Base-by-base conservation (phyloP, 768 basidiomycete species). In the Amanita thiersii region DNA sequence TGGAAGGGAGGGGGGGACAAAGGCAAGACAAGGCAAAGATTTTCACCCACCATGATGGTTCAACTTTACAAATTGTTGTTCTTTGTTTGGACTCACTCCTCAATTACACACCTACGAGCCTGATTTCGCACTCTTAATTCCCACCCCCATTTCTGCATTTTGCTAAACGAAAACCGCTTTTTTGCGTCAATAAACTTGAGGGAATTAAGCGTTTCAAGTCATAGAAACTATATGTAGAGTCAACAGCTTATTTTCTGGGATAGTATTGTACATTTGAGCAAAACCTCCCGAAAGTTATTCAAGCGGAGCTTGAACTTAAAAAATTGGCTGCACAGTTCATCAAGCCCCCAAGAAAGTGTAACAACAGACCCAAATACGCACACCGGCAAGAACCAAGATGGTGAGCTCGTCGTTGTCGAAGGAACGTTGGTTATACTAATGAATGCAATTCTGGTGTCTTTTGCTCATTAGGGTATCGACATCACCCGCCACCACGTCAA, bases 401-500 rank as follows among this genome's bases (percentile, higher is more conserved):
- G 85, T 86, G 74, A 81, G 83, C 68, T 67, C 72, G 64, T 56
- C 58, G 66, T 72, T 51, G 53, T 46, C 50, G 46, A 40, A 52
- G 53, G 52, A 55, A 47, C 50, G 36, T 37, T 37, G 11, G 3
- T n/a, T 20, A 52, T 39, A 34, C 43, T 14, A 8, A 26, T 15
- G n/a, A 35, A 32, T 32, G 37, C 54, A 42, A 52, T 39, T 52
- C 34, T 59, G 30, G 14, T 34, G 39, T 17, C 51, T n/a, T 32
- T n/a, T 18, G 12, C 17, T 46, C 34, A 28, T 10, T 61, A 89
- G 92, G 92, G 91, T 83, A 94, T 96, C 68, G 92, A 96, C 71
- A 79, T 97, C 68, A 74, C 75, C 64, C 70, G 74, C 66, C 94
- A 98, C 77, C 94, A 99, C 81, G 93, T 96, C 81, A 94, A 87